Conservation (phyloP, 805 yeast genomes). For the Barnettozyma californica region DNA sequence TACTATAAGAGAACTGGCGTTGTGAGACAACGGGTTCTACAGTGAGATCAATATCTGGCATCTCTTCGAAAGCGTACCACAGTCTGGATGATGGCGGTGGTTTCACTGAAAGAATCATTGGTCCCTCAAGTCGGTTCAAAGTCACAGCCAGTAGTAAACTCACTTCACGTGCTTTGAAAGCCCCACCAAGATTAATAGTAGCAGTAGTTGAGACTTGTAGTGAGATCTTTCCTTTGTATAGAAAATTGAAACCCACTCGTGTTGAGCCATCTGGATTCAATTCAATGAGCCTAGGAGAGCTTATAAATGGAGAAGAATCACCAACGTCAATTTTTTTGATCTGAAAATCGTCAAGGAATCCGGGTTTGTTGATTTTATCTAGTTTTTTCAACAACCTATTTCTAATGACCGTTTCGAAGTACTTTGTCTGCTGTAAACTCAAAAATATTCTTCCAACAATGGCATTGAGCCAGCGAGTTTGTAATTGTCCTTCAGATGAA, state of each 20-base stretch:
- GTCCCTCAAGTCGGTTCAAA: slow-evolving; percentile 67
- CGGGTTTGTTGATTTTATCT: slow-evolving; percentile 77
- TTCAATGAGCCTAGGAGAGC: slow-evolving; percentile 63
- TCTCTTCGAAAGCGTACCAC: slow-evolving; percentile 83
- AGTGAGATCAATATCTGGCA: slow-evolving; percentile 69
- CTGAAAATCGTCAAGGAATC: slow-evolving; percentile 77
- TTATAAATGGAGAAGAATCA: slow-evolving; percentile 69
- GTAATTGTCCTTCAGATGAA: slow-evolving; percentile 76
- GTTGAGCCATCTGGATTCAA: slow-evolving; percentile 78
- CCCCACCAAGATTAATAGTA: slow-evolving; percentile 66
- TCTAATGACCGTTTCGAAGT: slow-evolving; percentile 52
- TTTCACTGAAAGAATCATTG: slow-evolving; percentile 61
- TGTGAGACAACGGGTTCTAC: slow-evolving; percentile 92
- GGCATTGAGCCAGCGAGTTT: slow-evolving; percentile 90
- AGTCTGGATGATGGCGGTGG: slow-evolving; percentile 88
- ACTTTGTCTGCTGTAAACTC: slow-evolving; percentile 66
- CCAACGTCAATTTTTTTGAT: slow-evolving; percentile 75
- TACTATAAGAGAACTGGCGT: slow-evolving; percentile 67
- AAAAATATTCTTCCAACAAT: slow-evolving; percentile 77
- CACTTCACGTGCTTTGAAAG: slow-evolving; percentile 70
- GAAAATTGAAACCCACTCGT: slow-evolving; percentile 52
- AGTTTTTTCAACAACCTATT: slow-evolving; percentile 64
- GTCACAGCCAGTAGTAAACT: slow-evolving; percentile 67
- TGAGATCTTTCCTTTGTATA: slow-evolving; percentile 72
- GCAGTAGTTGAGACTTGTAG: slow-evolving; percentile 78